Base-by-base conservation (phyloP, 2,329 filamentous ascomycete species). In the Aspergillus tubingensis region DNA sequence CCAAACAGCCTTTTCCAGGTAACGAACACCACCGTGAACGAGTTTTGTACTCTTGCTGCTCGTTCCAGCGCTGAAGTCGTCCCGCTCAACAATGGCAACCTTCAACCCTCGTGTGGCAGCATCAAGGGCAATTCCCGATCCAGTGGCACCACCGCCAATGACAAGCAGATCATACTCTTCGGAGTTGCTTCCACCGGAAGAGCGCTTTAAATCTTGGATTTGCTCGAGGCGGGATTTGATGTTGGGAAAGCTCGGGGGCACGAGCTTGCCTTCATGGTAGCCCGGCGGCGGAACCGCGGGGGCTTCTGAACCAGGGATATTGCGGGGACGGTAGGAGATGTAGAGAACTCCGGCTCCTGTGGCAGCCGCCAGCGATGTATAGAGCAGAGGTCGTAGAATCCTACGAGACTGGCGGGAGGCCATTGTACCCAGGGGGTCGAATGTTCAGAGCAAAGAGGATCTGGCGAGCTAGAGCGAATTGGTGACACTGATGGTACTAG, bases 1-100 rank as follows among this genome's bases (percentile, higher is more conserved):
- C 88, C 88, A 92, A 53, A 95, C 87, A 57, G 91, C 91, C 81
- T 95, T 95, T 76, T 95, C 91, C 60, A 95, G 82, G 74, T 94
- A 95, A 66, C 91, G 86, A 61, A 95, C 91, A 71, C 91, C 91
- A 67, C 91, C 91, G 77, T 95, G 91, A 17, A 95, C 91, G 56
- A 95, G 83, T 78, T 95, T 95, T 52, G 91, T 95, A 79, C 89
- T 92, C 81, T 94, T 94, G 76, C 89, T 91, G 80, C 89, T 92
- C 43, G 91, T 94, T 30, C 91, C 91, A 63, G 88, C 85, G 68
- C 88, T 88, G 74, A 94, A 95, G 77, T 95, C 91, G 74, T 94
- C 91, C 63, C 90, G 84, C 79, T 95, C 91, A 15, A 95, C 89
- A 54, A 93, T 79, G 11, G 91, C 91, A 61, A 95, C 91, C 77